These are phyloP conservation scores for Saturnispora sanitii DNA, from an alignment of 805 yeast genomes.

Conservation along the genomic window DNA sequence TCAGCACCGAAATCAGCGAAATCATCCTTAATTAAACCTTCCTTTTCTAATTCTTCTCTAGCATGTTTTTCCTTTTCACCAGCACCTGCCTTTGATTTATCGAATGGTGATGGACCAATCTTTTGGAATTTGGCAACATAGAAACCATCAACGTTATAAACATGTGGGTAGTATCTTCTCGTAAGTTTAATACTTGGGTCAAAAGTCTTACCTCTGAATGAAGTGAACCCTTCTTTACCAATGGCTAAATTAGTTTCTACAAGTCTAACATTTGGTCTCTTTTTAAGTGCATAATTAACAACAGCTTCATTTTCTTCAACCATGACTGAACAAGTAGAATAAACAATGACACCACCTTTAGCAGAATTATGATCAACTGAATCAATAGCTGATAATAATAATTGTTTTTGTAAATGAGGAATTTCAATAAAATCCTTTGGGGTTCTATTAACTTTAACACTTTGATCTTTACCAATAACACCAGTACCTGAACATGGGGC, in stretches of 20 bases:
- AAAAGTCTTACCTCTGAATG: conserved; percentile 88
- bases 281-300: conserved; percentile 93
- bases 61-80: conserved; percentile 74
- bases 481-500: conserved; percentile 99
- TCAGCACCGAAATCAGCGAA: conserved; percentile 73
- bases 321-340: conserved; percentile 96
- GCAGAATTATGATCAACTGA: conserved; percentile 89
- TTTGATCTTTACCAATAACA: conserved; percentile 94
- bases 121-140: conserved; percentile 94
- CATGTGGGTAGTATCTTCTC: conserved; percentile 95
- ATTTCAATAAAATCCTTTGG: conserved; percentile 94
- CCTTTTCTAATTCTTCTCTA: conserved; percentile 68
- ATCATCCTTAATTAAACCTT: conserved; percentile 76
- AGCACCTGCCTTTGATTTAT: conserved; percentile 79
- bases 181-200: conserved; percentile 68
- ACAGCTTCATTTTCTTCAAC: conserved; percentile 98
- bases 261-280: conserved; percentile 90
- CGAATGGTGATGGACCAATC: conserved; percentile 77
- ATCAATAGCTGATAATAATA: conserved; percentile 89
- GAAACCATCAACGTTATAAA: conserved; percentile 97
- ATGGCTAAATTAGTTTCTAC: conserved; percentile 88
- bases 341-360: conserved; percentile 89
- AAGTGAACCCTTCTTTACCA: conserved; percentile 93
- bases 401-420: conserved; percentile 93
- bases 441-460: conserved; percentile 86